A percentile compares a stretch with the other conserved stretches of the same genome.
Evolutionary conservation across 163 green algal genomes (phyloP).

Genomic region (Scenedesmus sp.): DNA sequence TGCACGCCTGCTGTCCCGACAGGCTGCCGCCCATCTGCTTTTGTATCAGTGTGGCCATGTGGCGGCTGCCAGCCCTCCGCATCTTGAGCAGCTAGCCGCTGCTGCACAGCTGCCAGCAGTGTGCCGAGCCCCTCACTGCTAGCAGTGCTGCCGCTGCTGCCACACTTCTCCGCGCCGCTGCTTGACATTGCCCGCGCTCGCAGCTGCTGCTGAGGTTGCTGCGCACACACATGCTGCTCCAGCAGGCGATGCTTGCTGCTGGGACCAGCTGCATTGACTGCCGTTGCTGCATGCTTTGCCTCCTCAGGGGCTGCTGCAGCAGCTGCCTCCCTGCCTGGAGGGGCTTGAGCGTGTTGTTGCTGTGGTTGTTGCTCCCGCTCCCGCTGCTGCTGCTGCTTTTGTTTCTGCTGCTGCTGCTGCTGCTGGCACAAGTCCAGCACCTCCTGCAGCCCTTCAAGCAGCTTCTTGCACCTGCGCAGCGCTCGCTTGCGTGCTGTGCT

Average conservation of each 20-base stretch:
- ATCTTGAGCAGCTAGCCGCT: not conserved
- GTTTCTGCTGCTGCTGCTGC: not conserved
- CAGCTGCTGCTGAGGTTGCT: not conserved
- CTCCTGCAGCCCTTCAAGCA: slow-evolving; percentile 28
- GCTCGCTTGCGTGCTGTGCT: not conserved
- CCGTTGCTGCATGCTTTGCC: not conserved
- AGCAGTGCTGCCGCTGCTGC: not conserved
- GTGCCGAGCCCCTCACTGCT: slow-evolving; percentile 15
- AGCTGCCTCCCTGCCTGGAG: not conserved
- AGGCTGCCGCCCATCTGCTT: not conserved
- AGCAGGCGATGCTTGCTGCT: not conserved
- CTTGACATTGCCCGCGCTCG: no score
- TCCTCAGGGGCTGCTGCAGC: not conserved
- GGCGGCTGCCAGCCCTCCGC: not conserved
- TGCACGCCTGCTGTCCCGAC: not conserved
- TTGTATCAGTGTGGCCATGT: not conserved
- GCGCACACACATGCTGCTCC: not conserved
- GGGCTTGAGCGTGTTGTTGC: not conserved
- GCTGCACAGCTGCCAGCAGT: slow-evolving; percentile 16
- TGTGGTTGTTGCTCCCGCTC: not conserved
- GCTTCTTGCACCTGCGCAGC: not conserved
- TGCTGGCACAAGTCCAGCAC: not conserved
- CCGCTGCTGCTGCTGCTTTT: not conserved
- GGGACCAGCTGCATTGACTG: not conserved
- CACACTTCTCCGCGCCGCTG: not conserved